Evolutionary conservation across 768 basidiomycete species (phyloP), one percentile per base, ranked within the genome.

Genomic region (Trametes meyenii): DNA sequence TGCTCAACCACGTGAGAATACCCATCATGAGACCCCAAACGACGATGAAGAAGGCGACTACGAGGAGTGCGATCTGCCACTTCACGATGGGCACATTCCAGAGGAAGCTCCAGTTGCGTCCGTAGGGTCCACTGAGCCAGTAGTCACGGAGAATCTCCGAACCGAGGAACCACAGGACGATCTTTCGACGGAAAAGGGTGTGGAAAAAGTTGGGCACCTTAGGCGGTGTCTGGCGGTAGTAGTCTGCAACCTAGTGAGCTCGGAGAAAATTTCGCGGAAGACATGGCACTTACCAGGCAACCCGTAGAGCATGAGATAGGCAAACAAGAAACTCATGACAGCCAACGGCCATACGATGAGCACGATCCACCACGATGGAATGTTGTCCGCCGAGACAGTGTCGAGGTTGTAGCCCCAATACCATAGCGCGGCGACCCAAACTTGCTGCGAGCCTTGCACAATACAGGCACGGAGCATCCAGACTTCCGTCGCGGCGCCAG

Each of bases 401-500:
- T 90, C 89, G 61, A 97, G 78, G 35, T 85, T 84, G 74, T 88
- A 85, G 66, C 95, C 95, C 95, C 95, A 97, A 70, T 92, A 97
- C 95, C 95, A 97, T 39, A 97, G 76, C 8, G 90, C 95, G 3
- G 95, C 91, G 14, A 96, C 89, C 95, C 95, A 97, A 40, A 97
- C 85, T 75, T 96, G 95, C 67, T 97, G 95, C 11, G 94, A 90
- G 42, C 95, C 95, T 75, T 97, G 95, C 0, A 97, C 95, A 63
- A 96, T 78, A 72, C 94, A 96, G 13, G 95, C 95, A 35, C 95
- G 85, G 61, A 94, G 72, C 33, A 88, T 90, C 95, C 95, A 97
- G 16, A 96, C 87, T 74, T 97, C 95, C 7, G 95, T 96, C 1
- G 95, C 93, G 56, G 95, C 94, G 69, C 95, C 94, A 17, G 94